Evolutionary conservation across 805 yeast genomes (phyloP), one percentile per base, ranked within the genome.

Genomic region (Kodamaea neixiangensis): DNA sequence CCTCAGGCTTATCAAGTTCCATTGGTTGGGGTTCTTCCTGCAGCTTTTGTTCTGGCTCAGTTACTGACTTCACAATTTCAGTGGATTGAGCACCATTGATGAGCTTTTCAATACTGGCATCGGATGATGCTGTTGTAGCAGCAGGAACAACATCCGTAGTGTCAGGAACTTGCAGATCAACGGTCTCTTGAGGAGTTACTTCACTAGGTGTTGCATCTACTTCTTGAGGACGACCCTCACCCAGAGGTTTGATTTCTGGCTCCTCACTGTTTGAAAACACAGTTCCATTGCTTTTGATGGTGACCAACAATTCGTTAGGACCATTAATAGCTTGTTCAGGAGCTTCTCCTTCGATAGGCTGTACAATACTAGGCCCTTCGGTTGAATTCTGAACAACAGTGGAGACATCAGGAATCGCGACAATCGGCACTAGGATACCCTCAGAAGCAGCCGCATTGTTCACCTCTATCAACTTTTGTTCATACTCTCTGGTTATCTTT

Each of bases 401-500:
- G 4, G 34, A 41, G 29, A 9, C 5, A 25, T 25, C 31, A 7
- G 31, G 31, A 9, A 25, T 7, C 5, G 10, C 31, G 31, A 25
- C 10, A 9, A 11, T 5, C n/a, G 7, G 18, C 33, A n/a, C 46
- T 9, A 19, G 19, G 35, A 17, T n/a, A 11, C 41, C 42, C 15
- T 29, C 25, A 14, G 37, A 10, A 20, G 51, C 29, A 48, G 53
- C 47, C 48, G 41, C 41, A 17, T 17, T 37, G 21, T 37, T 37
- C n/a, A 51, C 35, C 48, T 52, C 53, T 29, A 48, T 38, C 51
- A 59, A 40, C 48, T 53, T 54, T 51, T 58, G 55, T 46, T 55
- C 55, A 29, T 65, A 58, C 46, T 67, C 68, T 11, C 61, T 60
- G 50, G 64, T 54, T 45, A 68, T 54, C 53, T 58, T 57, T 48